Evolutionary conservation across 768 basidiomycete genomes (phyloP), one percentile per base, ranked within the genome.

Genomic region (Cystobasidium onofrii): DNA sequence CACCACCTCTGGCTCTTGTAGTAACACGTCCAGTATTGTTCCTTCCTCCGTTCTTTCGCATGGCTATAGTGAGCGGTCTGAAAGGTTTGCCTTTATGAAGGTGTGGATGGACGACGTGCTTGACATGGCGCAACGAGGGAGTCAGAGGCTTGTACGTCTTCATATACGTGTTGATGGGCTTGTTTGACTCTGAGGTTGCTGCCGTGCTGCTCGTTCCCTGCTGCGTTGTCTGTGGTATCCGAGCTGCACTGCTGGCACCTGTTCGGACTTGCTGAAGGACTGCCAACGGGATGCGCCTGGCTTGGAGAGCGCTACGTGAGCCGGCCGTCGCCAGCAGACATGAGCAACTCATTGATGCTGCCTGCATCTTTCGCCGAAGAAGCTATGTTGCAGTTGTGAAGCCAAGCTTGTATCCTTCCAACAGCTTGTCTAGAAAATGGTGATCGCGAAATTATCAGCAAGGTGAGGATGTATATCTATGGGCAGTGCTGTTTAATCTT

Each of bases 131-230:
- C 41, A 92, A 85, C 76, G 89, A 87, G 0, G 92, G 92, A 0
- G 90, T 87, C 71, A 92, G 84, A 77, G 92, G 92, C 79, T 93
- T 92, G 83, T 90, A 94, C 25, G 88, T 91, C 83, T 93, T 93
- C 85, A 88, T 92, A 69, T 88, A 41, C n/a, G 76, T 46, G 54
- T 36, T 55, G 20, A 44, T 46, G 25, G 63, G 65, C 46, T n/a
- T 27, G 46, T 50, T 50, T 23, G 29, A 4, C 15, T 17, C 25
- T 33, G 23, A 7, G 18, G 43, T 52, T n/a, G 65, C 65, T 25
- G 27, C 25, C 9, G 41, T 67, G 39, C 63, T 64, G 33, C 63
- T 43, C 41, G 63, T 64, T 27, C 63, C 43, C 25, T 9, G 36
- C 36, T 43, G 27, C 36, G 43, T 23, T 9, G 29, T 67, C 41